Evolutionary conservation across 768 basidiomycete genomes (phyloP).

Genomic region (Candolleomyces efflorescens): DNA sequence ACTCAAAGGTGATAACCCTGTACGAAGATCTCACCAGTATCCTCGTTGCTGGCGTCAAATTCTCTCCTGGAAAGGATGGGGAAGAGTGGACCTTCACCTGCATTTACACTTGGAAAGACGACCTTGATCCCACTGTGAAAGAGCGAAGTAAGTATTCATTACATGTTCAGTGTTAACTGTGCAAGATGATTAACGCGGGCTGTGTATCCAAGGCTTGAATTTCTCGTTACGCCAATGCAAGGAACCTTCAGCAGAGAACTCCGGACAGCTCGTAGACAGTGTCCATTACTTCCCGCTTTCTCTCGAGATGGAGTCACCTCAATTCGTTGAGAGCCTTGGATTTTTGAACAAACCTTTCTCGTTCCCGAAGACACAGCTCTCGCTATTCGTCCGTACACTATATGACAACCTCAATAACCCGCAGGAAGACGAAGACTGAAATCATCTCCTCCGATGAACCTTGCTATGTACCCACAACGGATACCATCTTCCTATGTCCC

Average conservation of each 20-base stretch:
- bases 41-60: constrained; percentile 59
- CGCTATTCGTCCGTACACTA: constrained; percentile 62
- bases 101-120: constrained; percentile 54
- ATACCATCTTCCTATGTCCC: neutral
- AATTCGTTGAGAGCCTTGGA: constrained; percentile 54
- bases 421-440: constrained; percentile 24
- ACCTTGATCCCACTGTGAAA: constrained; percentile 19
- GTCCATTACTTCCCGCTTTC: constrained; percentile 61
- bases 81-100: constrained; percentile 67
- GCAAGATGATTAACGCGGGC: constrained; percentile 6
- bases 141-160: constrained; percentile 32
- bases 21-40: constrained; percentile 89
- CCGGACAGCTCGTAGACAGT: constrained; percentile 37
- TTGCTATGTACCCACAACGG: constrained; percentile 2
- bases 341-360: constrained; percentile 65
- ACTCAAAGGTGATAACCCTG: constrained; percentile 57
- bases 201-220: constrained; percentile 48
- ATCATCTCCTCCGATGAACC: neutral
- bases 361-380: constrained; percentile 63
- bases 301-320: constrained; percentile 55
- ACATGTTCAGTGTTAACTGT: neutral
- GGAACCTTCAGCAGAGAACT: constrained; percentile 29
- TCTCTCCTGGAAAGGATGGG: constrained; percentile 29
- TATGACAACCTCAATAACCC: constrained; percentile 42
- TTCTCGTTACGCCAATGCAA: constrained; percentile 54